Base-by-base conservation (phyloP, 202 grass and related monocot genomes). In the Digitaria exilis region DNA sequence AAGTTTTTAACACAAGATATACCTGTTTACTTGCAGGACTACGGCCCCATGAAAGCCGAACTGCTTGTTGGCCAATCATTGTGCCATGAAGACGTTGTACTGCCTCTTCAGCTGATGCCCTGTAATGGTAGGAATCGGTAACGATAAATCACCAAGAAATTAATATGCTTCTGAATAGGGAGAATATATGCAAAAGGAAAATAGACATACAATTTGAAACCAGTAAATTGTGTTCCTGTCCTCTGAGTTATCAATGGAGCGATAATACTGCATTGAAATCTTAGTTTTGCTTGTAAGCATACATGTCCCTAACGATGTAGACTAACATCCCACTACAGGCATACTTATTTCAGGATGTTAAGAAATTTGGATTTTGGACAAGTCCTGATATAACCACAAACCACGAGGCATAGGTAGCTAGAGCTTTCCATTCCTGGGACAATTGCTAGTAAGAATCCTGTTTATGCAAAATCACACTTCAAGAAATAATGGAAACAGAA, bases 11-110 rank as follows among this genome's bases (percentile, higher is more conserved):
- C 14, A 63, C 67, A 30, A 87, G 6, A 87, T 69, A 79, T 92
- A 96, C 96, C 96, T 96, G 96, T 77, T 94, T 95, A 87, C 83
- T 94, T 41, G 84, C 84, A 31, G 89, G 89, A 89, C 85, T 99
- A 89, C 88, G 88, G 64, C 96, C 96, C 96, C 96, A 99, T 76
- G 96, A 99, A 92, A 99, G 93, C 50, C 93, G 82, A 80, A 96
- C 96, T 68, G 87, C 78, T 86, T 96, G 96, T 67, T 99, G 96
- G 41, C 96, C 93, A 64, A 99, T 96, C 82, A 90, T 30, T 72
- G 87, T 94, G 79, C 96, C 96, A 89, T 99, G 96, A 82, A 99
- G 89, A 48, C 93, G 94, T 82, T 96, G 91, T 55, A 92, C 89
- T 55, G 93, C 96, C 73, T 99, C 96, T 85, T 99, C 96, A 83